phyloP scores from a whole-genome alignment of 306 rosid species.

The Arachis stenosperma region DNA sequence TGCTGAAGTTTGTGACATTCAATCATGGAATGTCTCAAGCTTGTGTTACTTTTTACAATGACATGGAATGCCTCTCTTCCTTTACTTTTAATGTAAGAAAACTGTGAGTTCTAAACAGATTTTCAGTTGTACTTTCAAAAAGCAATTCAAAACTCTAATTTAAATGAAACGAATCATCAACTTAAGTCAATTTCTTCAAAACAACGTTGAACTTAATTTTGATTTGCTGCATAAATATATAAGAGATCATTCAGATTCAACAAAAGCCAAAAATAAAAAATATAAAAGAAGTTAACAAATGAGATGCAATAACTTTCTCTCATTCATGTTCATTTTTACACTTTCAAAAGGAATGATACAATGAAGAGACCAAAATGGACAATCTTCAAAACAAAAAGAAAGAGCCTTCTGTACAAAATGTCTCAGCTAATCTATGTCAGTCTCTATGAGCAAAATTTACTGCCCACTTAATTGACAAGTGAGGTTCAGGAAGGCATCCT shows the following conservation, averaged over 20 bases:
- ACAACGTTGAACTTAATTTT: neutral
- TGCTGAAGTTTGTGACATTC: too few species aligned
- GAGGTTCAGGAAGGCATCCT: neutral
- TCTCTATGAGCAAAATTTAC: neutral
- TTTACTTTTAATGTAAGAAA: too few species aligned
- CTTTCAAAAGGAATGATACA: neutral
- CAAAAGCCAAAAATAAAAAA: neutral
- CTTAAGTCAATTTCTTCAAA: too few species aligned
- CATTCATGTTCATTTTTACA: conserved; percentile 6
- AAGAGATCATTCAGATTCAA: neutral
- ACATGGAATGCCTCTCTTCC: too few species aligned
- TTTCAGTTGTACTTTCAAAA: too few species aligned
- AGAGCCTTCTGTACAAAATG: conserved; percentile 2
- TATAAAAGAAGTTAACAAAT: too few species aligned
- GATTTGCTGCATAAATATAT: neutral
- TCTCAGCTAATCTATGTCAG: neutral
- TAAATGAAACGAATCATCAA: too few species aligned
- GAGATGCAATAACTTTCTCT: neutral
- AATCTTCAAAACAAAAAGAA: neutral
- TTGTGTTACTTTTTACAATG: too few species aligned
- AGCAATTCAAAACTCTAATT: too few species aligned
- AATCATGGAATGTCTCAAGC: too few species aligned
- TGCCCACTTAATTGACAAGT: neutral
- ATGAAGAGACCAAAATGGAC: neutral
- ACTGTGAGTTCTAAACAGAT: too few species aligned